Evolutionary conservation across 371 early-diverging fungal genomes (phyloP).

Genomic region (Rhizopus sp.): DNA sequence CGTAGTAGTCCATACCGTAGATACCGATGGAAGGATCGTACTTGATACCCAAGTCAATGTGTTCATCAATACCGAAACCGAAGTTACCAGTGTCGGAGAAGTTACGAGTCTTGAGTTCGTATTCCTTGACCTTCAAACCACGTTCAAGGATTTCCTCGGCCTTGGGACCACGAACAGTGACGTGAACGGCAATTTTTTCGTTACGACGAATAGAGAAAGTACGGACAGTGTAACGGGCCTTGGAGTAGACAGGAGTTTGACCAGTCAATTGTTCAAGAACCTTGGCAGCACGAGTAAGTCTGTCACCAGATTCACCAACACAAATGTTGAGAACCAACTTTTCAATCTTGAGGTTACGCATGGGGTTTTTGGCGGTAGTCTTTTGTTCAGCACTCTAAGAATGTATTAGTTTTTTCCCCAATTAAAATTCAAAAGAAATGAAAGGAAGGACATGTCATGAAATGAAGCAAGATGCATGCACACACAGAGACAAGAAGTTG

Average conservation of each 20-base stretch:
- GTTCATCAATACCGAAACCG: conserved; percentile 99
- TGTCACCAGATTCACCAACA: conserved; percentile 99
- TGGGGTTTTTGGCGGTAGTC: conserved; percentile 77
- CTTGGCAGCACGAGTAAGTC: conserved; percentile 99
- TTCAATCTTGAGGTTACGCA: conserved; percentile 97
- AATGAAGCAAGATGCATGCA: not conserved
- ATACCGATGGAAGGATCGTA: conserved; percentile 99
- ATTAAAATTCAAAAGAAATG: not conserved
- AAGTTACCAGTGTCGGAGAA: conserved; percentile 99
- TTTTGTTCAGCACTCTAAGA: conserved; percentile 67
- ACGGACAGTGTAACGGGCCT: conserved; percentile 99
- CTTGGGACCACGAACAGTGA: conserved; percentile 96
- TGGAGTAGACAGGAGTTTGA: conserved; percentile 99
- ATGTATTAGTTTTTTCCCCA: not conserved
- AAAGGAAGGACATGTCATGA: not conserved
- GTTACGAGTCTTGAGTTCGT: conserved; percentile 95
- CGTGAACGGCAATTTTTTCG: conserved; percentile 99
- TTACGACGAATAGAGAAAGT: conserved; percentile 99
- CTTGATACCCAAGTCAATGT: conserved; percentile 99
- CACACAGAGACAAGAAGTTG: too few relatives aligned
- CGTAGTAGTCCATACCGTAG: conserved; percentile 98
- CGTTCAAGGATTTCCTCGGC: conserved; percentile 96
- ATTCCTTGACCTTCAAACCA: conserved; percentile 99
- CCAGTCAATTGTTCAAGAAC: conserved; percentile 99
- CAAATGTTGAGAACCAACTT: conserved; percentile 99